Evolutionary conservation across 257 asterid species (phyloP).

Genomic region (Knoxia roxburghii): DNA sequence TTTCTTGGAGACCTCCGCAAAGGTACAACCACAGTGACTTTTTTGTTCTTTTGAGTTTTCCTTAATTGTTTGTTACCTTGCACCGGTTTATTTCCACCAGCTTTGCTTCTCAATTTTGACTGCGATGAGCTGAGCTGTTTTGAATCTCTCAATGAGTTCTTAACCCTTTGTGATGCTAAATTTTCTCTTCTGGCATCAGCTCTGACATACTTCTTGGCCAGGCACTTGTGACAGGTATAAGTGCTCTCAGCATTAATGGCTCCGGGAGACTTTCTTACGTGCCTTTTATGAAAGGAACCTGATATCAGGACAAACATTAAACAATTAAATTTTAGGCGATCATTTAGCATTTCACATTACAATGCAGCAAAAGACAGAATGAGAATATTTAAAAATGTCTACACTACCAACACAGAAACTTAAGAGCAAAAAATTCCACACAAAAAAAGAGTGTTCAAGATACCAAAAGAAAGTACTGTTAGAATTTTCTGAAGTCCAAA

Average conservation of each 20-base stretch:
- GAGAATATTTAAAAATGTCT: neutral
- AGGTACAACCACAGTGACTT: slow-evolving; percentile 47
- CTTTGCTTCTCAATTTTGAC: slow-evolving; percentile 36
- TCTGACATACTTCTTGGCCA: slow-evolving; percentile 32
- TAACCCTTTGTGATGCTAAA: slow-evolving; percentile 24
- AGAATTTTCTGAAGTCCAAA: neutral
- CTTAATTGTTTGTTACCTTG: slow-evolving; percentile 35
- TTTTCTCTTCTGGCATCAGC: slow-evolving; percentile 32
- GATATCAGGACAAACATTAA: slow-evolving; percentile 27
- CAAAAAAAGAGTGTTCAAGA: neutral
- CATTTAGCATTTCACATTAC: slow-evolving; percentile 1
- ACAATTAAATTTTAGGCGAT: slow-evolving; percentile 4
- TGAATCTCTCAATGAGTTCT: slow-evolving; percentile 28
- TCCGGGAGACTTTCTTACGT: slow-evolving; percentile 53
- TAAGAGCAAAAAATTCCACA: neutral
- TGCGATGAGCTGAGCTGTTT: slow-evolving; percentile 34
- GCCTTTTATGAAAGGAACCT: slow-evolving; percentile 77
- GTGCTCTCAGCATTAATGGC: slow-evolving; percentile 30
- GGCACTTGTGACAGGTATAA: slow-evolving; percentile 70
- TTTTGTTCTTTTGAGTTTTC: slow-evolving; percentile 35
- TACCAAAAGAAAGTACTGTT: neutral
- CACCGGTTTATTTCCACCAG: slow-evolving; percentile 31
- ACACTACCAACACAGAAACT: neutral
- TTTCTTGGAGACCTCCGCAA: slow-evolving; percentile 87
- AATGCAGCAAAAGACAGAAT: neutral